These are phyloP conservation scores for Cantharellus cinnabarinus DNA, from an alignment of 768 basidiomycete genomes.

Conservation along the genomic window DNA sequence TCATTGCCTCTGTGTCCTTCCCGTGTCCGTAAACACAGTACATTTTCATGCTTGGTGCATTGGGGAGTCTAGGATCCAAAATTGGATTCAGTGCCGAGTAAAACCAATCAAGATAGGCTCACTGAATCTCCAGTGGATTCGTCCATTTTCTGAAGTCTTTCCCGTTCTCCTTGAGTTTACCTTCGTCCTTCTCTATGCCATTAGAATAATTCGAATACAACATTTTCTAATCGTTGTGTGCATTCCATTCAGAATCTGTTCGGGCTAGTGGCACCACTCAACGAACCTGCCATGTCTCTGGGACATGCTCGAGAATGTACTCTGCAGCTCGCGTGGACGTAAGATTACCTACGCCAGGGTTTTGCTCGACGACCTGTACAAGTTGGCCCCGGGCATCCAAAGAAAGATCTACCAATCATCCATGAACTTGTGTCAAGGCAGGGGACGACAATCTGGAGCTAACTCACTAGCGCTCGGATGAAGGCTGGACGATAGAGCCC, in stretches of 20 bases:
- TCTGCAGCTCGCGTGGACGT: constrained; percentile 51
- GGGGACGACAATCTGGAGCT: background rate
- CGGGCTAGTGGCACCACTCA: constrained; percentile 3
- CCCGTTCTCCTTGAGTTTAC: constrained; percentile 41
- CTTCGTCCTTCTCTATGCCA: constrained; percentile 64
- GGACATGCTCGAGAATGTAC: constrained; percentile 73
- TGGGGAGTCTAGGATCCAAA: constrained; percentile 41
- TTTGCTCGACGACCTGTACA: constrained; percentile 6
- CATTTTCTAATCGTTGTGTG: constrained; percentile 38
- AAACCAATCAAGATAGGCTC: constrained; percentile 1
- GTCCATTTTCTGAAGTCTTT: constrained; percentile 71
- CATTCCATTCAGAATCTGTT: background rate
- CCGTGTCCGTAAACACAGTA: constrained; percentile 90
- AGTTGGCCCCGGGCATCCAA: background rate
- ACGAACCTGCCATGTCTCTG: constrained; percentile 52
- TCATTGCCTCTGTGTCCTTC: constrained; percentile 72
- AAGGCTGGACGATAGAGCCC: background rate
- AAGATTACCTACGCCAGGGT: constrained; percentile 33
- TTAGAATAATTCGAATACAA: constrained; percentile 67
- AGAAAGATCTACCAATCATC: background rate
- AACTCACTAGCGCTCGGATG: background rate
- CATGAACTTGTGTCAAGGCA: background rate
- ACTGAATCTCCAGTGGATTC: constrained; percentile 69
- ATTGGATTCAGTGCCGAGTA: background rate
- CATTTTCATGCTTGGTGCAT: constrained; percentile 80